Base-by-base conservation (phyloP, 257 asterid species). In the Galeopsis tetrahit region DNA sequence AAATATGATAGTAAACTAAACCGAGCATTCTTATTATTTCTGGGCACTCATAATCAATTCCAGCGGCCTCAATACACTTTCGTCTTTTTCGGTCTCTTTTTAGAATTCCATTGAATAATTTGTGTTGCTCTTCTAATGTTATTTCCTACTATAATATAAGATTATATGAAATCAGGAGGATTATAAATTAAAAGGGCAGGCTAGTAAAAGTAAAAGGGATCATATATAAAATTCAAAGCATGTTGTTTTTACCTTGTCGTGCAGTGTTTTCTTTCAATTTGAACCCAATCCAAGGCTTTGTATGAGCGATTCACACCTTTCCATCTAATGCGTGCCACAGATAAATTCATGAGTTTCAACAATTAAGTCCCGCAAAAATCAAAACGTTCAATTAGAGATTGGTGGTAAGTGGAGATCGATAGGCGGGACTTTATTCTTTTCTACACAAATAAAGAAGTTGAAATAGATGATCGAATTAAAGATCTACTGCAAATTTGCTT, bases 41-140 rank as follows among this genome's bases (percentile, higher is more conserved):
- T 10, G 98, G 98, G 82, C 92, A 91, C 65, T 88, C 85, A 31
- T 89, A 94, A 35, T 88, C 91, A 68, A 94, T 91, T 31, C 98
- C 98, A 70, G 95, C 95, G 58, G 91, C 96, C 76, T 85, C 91
- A 32, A 94, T 94, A 72, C 85, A 88, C 87, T 87, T 87, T 69
- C 87, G 78, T 80, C 96, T 84, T 77, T 80, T 83, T 74, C 78
- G 73, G 71, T 91, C 96, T 69, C 92, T 81, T 78, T 79, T 89
- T 79, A 89, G 31, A 55, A 94, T 70, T 62, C 92, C 81, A 40
- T 75, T 70, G 57, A 89, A 83, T 76, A 90, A 77, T 75, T 91
- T 91, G 65, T 82, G 78, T 80, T 89, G 95, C 78, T 83, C 85
- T 35, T 85, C 93, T 58, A 88, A 74, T 17, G 91, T 86, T 44